Evolutionary conservation across 306 rosid species (phyloP).

Genomic region (Quercus mongolica): DNA sequence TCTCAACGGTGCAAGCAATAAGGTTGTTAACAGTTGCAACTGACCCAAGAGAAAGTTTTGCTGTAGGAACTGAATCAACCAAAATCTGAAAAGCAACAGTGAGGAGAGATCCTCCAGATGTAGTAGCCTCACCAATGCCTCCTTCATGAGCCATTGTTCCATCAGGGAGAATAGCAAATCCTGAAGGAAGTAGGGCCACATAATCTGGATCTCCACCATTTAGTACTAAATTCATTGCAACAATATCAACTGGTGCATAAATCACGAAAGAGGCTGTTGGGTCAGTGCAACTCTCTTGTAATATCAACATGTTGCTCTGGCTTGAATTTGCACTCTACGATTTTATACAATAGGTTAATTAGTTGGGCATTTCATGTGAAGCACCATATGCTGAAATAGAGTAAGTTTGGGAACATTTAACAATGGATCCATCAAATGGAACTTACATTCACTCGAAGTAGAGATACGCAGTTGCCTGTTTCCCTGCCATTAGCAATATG

Average conservation of each 20-base stretch:
- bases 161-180: constrained; percentile 92
- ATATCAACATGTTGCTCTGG: constrained; percentile 93
- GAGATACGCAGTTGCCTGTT: constrained; percentile 84
- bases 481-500: constrained; percentile 93
- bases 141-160: constrained; percentile 42
- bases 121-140: constrained; percentile 36
- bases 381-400: background rate
- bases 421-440: background rate
- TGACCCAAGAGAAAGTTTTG: constrained; percentile 90
- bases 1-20: constrained; percentile 89
- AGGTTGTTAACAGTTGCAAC: constrained; percentile 94
- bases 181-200: constrained; percentile 94
- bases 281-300: constrained; percentile 92
- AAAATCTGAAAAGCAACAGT: constrained; percentile 94
- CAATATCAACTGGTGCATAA: constrained; percentile 89
- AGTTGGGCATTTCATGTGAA: background rate
- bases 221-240: constrained; percentile 82
- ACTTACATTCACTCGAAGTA: constrained; percentile 80
- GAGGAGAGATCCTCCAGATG: constrained; percentile 74
- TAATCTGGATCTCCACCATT: constrained; percentile 96
- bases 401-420: background rate
- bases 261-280: constrained; percentile 77
- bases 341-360: background rate
- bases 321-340: constrained; percentile 90
- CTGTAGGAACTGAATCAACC: constrained; percentile 93